Evolutionary conservation across 176 grass and related monocot species (phyloP).

Genomic region (Rhynchospora pubera): DNA sequence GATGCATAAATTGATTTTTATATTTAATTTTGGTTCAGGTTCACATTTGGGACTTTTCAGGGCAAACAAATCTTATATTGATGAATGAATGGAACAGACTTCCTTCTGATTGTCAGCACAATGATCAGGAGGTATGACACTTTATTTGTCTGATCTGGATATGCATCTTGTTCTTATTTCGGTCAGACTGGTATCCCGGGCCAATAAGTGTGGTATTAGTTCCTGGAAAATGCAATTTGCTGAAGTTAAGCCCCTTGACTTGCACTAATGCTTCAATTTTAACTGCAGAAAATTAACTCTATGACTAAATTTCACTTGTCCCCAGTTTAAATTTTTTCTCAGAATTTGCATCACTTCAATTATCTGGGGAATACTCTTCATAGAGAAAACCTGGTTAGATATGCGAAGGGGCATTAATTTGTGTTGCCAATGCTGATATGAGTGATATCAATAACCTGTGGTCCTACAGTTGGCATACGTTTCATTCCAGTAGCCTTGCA

Average conservation of each 20-base stretch:
- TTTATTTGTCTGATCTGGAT: background rate
- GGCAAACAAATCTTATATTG: conserved; percentile 90
- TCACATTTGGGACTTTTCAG: conserved; percentile 99
- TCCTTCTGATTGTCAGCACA: conserved; percentile 48
- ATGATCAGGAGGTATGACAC: conserved; percentile 76
- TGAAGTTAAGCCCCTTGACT: background rate
- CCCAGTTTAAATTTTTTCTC: too few relatives aligned
- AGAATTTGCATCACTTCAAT: background rate
- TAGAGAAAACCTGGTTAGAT: background rate
- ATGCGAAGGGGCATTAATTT: background rate
- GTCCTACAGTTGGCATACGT: background rate
- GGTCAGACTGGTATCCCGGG: background rate
- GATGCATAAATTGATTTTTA: conserved; percentile 22
- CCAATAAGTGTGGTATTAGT: background rate
- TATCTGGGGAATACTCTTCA: background rate
- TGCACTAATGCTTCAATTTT: background rate
- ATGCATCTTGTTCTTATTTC: background rate
- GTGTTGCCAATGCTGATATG: background rate
- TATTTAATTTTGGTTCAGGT: conserved; percentile 69
- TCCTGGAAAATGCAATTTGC: background rate
- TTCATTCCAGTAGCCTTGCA: background rate
- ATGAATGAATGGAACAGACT: conserved; percentile 94
- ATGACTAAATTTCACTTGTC: background rate
- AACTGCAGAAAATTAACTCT: background rate
- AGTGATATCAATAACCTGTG: background rate